phyloP scores from a whole-genome alignment of 2,329 filamentous ascomycete species.

The Neofusicoccum sp. region DNA sequence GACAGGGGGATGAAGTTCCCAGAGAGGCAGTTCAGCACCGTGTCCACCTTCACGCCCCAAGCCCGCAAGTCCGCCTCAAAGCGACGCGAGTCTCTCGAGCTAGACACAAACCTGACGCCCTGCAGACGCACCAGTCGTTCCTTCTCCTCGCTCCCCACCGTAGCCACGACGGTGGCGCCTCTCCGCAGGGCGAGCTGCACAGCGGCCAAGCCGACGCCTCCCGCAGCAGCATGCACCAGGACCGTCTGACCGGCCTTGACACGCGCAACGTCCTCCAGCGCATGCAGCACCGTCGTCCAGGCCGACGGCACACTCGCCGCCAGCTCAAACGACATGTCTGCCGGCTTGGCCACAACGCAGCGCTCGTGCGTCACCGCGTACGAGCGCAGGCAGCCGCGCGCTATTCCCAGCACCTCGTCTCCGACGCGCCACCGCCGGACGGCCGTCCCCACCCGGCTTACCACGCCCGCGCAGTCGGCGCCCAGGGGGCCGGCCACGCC shows the following conservation, averaged over 20 bases:
- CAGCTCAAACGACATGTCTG: constrained; percentile 15
- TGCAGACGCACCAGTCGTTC: background rate
- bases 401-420: constrained; percentile 15
- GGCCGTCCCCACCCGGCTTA: constrained; percentile 23
- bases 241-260: constrained; percentile 37
- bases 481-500: constrained; percentile 22
- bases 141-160: constrained; percentile 31
- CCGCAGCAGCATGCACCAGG: constrained; percentile 34
- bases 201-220: constrained; percentile 35
- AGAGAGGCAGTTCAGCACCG: constrained; percentile 35
- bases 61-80: constrained; percentile 31
- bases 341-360: background rate
- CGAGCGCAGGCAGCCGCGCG: background rate
- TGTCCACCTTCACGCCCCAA: constrained; percentile 35
- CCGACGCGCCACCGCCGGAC: constrained; percentile 1
- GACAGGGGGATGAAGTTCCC: constrained; percentile 36
- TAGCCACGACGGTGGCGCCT: constrained; percentile 30
- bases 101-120: background rate
- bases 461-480: constrained; percentile 26
- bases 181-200: constrained; percentile 30
- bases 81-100: constrained; percentile 27
- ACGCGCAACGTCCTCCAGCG: constrained; percentile 33
- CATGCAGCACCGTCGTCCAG: constrained; percentile 28
- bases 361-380: background rate
- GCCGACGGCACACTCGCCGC: constrained; percentile 23